These are phyloP conservation scores for Leucocoprinus birnbaumii DNA, from an alignment of 768 basidiomycete species.

Conservation along the genomic window DNA sequence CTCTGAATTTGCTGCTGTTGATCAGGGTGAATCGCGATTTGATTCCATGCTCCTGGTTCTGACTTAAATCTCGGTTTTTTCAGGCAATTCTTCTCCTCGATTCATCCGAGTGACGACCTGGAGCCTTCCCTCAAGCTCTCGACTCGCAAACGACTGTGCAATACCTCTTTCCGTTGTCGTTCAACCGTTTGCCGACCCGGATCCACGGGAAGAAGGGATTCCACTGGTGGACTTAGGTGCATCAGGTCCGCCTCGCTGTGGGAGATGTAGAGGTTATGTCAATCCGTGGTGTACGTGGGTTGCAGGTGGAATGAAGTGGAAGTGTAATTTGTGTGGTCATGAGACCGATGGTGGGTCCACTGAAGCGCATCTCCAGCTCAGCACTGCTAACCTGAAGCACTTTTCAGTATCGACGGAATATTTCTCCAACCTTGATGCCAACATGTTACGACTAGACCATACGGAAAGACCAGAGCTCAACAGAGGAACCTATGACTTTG, in stretches of 20 bases:
- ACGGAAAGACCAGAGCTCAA: conserved; percentile 80
- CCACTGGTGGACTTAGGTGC: conserved; percentile 73
- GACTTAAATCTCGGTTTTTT: conserved; percentile 7
- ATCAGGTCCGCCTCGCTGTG: conserved; percentile 81
- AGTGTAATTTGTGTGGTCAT: conserved; percentile 85
- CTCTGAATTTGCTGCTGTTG: conserved; percentile 84
- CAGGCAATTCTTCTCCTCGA: conserved; percentile 88
- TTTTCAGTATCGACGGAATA: conserved; percentile 72
- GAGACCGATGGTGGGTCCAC: conserved; percentile 75
- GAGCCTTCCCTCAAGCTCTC: conserved; percentile 78
- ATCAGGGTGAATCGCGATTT: conserved; percentile 62
- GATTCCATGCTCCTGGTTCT: neutral
- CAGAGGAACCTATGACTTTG: conserved; percentile 90
- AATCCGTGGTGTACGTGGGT: conserved; percentile 92
- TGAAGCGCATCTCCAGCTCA: conserved; percentile 9
- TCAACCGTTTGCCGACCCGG: conserved; percentile 88
- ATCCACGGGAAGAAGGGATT: conserved; percentile 73
- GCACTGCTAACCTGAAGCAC: conserved; percentile 1
- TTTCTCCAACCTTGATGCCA: conserved; percentile 80
- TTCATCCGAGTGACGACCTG: conserved; percentile 89
- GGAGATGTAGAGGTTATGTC: conserved; percentile 82
- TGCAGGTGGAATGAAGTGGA: conserved; percentile 82
- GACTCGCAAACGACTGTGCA: conserved; percentile 76
- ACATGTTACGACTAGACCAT: conserved; percentile 77
- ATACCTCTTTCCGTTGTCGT: conserved; percentile 84